phyloP scores from a whole-genome alignment of 2,329 filamentous ascomycete species.

The Aureobasidium sp. region DNA sequence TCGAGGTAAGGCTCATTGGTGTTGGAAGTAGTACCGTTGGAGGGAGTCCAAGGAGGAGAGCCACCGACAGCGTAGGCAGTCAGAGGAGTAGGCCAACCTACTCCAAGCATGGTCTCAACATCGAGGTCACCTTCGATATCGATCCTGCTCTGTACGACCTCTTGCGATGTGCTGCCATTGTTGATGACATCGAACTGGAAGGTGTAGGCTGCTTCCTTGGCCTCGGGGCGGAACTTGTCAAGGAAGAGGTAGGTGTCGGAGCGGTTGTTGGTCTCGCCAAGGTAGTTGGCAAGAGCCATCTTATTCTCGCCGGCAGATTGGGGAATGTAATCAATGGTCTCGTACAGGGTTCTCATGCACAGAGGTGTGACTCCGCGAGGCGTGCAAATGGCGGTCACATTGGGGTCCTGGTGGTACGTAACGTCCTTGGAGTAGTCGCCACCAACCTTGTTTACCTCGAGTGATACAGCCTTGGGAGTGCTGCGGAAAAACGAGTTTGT shows the following conservation, averaged over 20 bases:
- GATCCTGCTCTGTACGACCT: conserved; percentile 28
- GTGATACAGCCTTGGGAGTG: conserved; percentile 18
- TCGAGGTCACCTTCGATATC: conserved; percentile 56
- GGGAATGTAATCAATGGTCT: conserved; percentile 45
- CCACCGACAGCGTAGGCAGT: conserved; percentile 55
- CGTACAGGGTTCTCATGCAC: conserved; percentile 48
- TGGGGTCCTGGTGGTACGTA: conserved; percentile 19
- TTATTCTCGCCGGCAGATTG: conserved; percentile 35
- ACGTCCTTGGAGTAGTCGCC: background rate
- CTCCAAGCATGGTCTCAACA: conserved; percentile 50
- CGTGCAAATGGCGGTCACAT: conserved; percentile 40
- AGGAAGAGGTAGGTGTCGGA: conserved; percentile 52
- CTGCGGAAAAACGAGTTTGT: conserved; percentile 51
- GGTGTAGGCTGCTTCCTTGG: conserved; percentile 38
- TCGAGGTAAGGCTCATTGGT: conserved; percentile 62
- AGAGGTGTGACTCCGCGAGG: conserved; percentile 44
- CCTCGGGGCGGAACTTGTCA: conserved; percentile 44
- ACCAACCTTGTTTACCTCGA: conserved; percentile 23
- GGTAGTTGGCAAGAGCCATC: conserved; percentile 41
- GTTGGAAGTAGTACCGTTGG: conserved; percentile 39
- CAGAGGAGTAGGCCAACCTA: conserved; percentile 48
- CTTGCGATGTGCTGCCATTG: conserved; percentile 43
- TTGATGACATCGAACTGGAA: conserved; percentile 53
- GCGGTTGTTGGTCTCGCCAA: conserved; percentile 42
- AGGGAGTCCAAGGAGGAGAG: conserved; percentile 44